Percentiles rank a stretch among this genome's conserved stretches.
Evolutionary conservation across 2,329 filamentous ascomycete species (phyloP).

Genomic region (Aspergillus floridensis): DNA sequence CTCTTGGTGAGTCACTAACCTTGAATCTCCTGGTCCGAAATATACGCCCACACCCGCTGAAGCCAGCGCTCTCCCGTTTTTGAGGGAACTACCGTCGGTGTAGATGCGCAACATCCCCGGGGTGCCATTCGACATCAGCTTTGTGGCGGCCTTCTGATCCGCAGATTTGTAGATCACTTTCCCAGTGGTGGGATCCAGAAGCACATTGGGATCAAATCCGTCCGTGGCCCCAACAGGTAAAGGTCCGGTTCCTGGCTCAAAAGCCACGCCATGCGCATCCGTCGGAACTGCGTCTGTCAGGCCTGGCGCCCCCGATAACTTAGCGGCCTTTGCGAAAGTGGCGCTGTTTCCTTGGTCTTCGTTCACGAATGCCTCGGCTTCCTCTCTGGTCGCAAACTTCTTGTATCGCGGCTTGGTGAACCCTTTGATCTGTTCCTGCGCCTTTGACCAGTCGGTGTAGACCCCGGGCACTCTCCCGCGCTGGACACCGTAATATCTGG

Average conservation of each 20-base stretch:
- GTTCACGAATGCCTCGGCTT: constrained; percentile 74
- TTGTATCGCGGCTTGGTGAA: constrained; percentile 68
- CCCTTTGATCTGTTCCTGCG: constrained; percentile 69
- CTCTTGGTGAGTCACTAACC: constrained; percentile 40
- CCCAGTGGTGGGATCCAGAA: constrained; percentile 54
- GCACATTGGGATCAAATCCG: constrained; percentile 59
- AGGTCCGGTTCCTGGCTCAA: constrained; percentile 55
- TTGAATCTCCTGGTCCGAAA: constrained; percentile 58
- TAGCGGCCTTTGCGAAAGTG: constrained; percentile 28
- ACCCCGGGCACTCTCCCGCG: constrained; percentile 59
- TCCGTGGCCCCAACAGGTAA: constrained; percentile 57
- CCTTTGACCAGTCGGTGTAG: constrained; percentile 66
- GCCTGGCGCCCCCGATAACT: constrained; percentile 30
- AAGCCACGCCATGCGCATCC: constrained; percentile 44
- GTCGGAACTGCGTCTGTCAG: constrained; percentile 42
- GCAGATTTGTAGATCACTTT: constrained; percentile 56
- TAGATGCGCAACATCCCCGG: constrained; percentile 58
- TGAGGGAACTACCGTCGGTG: constrained; percentile 62
- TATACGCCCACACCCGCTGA: constrained; percentile 63
- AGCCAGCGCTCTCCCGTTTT: constrained; percentile 56
- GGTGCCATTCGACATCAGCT: constrained; percentile 41
- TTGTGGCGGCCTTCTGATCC: constrained; percentile 49
- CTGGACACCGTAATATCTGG: constrained; percentile 61
- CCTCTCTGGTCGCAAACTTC: constrained; percentile 64
- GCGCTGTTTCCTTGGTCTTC: constrained; percentile 34